These are phyloP conservation scores for Pichia sp. DNA, from an alignment of 1,139 yeast species.

Conservation along the genomic window DNA sequence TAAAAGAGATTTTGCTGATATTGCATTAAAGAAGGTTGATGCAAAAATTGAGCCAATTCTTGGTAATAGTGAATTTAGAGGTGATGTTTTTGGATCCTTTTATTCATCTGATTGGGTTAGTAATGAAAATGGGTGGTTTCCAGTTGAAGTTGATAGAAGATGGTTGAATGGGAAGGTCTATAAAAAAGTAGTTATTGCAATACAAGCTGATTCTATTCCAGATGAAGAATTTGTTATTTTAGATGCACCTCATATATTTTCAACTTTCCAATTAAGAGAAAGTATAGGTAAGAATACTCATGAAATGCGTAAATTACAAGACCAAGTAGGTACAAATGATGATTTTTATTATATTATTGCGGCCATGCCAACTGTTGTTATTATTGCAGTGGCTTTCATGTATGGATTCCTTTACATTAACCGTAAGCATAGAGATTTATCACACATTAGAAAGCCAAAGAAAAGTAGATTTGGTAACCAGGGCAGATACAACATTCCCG, in stretches of 20 bases:
- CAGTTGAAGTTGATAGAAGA: conserved; percentile 51
- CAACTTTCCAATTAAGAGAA: conserved; percentile 52
- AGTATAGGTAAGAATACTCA: conserved; percentile 55
- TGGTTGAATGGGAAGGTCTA: conserved; percentile 53
- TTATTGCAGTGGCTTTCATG: conserved; percentile 56
- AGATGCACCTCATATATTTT: conserved; percentile 43
- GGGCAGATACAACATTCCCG: conserved; percentile 31
- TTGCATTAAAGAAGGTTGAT: conserved; percentile 18
- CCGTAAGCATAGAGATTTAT: conserved; percentile 46
- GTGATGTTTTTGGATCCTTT: conserved; percentile 41
- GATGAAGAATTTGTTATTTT: conserved; percentile 61
- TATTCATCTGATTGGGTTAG: conserved; percentile 66
- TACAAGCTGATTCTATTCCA: conserved; percentile 62
- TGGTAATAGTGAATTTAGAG: conserved; percentile 27
- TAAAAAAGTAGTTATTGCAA: conserved; percentile 49
- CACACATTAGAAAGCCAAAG: conserved; percentile 40
- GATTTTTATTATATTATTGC: conserved; percentile 64
- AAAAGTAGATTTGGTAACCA: conserved; percentile 44
- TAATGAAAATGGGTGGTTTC: conserved; percentile 58
- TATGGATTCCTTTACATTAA: conserved; percentile 56
- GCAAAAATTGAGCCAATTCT: conserved; percentile 32
- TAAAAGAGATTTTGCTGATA: conserved; percentile 24
- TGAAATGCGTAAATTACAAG: conserved; percentile 44
- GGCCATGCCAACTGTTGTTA: conserved; percentile 66
- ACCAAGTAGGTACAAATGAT: conserved; percentile 52